Base-by-base conservation (phyloP, 495 filamentous ascomycete genomes). In the Pseudoneurospora amorphoporcata region DNA sequence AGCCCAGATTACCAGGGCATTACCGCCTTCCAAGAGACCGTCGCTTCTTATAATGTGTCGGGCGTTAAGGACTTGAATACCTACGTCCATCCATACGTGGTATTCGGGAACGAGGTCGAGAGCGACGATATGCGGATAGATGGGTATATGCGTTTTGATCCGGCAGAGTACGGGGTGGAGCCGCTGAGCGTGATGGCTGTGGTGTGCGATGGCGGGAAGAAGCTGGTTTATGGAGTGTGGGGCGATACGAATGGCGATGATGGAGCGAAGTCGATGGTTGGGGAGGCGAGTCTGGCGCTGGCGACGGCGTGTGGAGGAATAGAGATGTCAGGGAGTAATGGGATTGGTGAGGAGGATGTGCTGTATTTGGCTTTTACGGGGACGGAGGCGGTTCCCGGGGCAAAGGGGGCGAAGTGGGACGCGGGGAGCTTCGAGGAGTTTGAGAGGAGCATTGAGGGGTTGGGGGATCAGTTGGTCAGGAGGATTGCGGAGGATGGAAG, bases 141-240 rank as follows among this genome's bases (percentile, higher is more conserved):
- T 4, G 82, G 77, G 6, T 91, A 86, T 75, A 75, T 58, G 17
- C 75, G 70, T 12, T 84, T 84, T 41, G 81, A 90, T 72, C 90
- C 90, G 0, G 71, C 80, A 69, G 47, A 79, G 19, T 75, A 84
- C 68, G 87, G 86, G 0, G 83, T 91, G 73, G 72, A 87, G 73
- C 88, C 87, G 9, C 75, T 91, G 72, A 89, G 88, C 73, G 77
- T 91, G 3, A 87, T 91, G 78, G 88, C 88, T 0, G 88, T 92
- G 29, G 86, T 91, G 5, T 92, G 90, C 69, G 81, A 80, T 6
- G 53, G 53, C 0, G 80, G 80, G n/a, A 75, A 88, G 69, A 72
- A 89, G 75, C 80, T 90, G 83, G 79, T 89, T 38, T 91, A 90
- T 71, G 89, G 88, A 9, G 79, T 92, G 45, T 91, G 88, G 90